Evolutionary conservation across 2,329 filamentous ascomycete species (phyloP).

Genomic region (Sclerotinia spermophila): DNA sequence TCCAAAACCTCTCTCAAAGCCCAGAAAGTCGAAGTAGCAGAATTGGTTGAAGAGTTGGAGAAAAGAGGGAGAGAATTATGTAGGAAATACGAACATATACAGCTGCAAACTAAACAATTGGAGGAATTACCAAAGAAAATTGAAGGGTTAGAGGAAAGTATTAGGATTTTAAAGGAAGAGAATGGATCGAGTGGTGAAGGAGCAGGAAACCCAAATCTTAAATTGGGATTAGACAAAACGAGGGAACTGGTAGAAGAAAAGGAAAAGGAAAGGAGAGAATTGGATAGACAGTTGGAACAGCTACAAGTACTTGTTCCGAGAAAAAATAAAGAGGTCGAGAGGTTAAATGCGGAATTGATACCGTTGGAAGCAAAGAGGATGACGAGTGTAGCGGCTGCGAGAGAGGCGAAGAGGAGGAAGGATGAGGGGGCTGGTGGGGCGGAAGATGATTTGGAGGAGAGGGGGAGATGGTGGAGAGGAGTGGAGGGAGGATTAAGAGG

Average conservation of each 20-base stretch:
- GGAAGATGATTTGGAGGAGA: constrained; percentile 70
- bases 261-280: constrained; percentile 50
- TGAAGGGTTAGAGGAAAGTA: constrained; percentile 46
- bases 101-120: constrained; percentile 47
- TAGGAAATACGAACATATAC: constrained; percentile 49
- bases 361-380: constrained; percentile 65
- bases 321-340: constrained; percentile 64
- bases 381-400: constrained; percentile 63
- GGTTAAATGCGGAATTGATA: constrained; percentile 63
- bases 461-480: constrained; percentile 70
- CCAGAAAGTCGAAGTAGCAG: constrained; percentile 74
- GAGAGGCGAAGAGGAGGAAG: constrained; percentile 65
- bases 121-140: constrained; percentile 51
- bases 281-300: constrained; percentile 61
- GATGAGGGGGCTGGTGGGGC: constrained; percentile 63
- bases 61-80: constrained; percentile 56
- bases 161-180: constrained; percentile 45
- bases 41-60: constrained; percentile 71
- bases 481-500: constrained; percentile 61
- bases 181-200: constrained; percentile 41
- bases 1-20: constrained; percentile 74
- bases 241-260: constrained; percentile 49
- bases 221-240: constrained; percentile 57
- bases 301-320: constrained; percentile 59
- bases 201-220: constrained; percentile 40